phyloP scores from a whole-genome alignment of 1,284 basidiomycete genomes.

The Tilletia walkeri region DNA sequence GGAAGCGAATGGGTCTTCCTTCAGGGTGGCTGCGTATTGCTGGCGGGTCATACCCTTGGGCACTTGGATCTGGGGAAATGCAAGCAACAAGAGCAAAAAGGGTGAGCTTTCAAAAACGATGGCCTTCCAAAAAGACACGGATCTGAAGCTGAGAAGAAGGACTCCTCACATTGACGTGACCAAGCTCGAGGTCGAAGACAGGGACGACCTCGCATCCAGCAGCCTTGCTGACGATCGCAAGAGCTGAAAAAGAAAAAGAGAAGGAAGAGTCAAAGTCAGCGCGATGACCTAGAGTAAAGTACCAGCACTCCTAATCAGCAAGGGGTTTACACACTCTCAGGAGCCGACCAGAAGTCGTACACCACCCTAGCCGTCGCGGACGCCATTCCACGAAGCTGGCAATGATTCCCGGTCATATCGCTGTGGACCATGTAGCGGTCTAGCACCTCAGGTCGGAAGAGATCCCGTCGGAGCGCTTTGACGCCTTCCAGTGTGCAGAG shows the following conservation, averaged over 20 bases:
- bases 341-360: constrained; percentile 35
- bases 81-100: not conserved
- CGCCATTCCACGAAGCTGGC: constrained; percentile 25
- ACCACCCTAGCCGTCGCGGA: constrained; percentile 23
- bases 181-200: constrained; percentile 25
- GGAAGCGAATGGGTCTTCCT: constrained; percentile 25
- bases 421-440: constrained; percentile 15
- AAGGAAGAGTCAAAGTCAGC: too few species aligned
- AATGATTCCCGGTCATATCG: constrained; percentile 23
- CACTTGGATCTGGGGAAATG: constrained; percentile 25
- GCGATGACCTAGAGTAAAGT: too few species aligned
- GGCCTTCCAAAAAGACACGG: not conserved
- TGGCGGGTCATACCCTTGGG: constrained; percentile 18
- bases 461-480: constrained; percentile 34
- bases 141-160: constrained; percentile 10
- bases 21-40: constrained; percentile 18
- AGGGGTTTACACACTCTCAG: constrained; percentile 23
- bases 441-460: constrained; percentile 30
- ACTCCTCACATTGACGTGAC: constrained; percentile 15
- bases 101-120: too few species aligned
- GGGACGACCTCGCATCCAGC: constrained; percentile 44
- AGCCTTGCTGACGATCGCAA: constrained; percentile 36
- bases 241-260: not conserved
- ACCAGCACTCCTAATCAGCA: too few species aligned
- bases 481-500: constrained; percentile 38